phyloP scores from a whole-genome alignment of 345 rosid genomes.

The Salix caprea region DNA sequence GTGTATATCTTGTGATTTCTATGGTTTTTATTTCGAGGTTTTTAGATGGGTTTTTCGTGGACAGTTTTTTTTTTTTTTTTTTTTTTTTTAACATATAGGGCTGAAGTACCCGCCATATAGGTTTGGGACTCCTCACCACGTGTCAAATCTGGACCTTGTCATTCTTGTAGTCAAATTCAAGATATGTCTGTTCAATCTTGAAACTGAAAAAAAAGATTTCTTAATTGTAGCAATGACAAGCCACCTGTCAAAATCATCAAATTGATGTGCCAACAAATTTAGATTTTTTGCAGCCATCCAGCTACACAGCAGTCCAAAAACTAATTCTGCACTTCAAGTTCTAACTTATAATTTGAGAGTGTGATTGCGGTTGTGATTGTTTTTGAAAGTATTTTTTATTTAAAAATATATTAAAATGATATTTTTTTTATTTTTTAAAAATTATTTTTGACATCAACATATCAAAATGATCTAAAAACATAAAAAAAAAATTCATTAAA shows the following conservation, averaged over 20 bases:
- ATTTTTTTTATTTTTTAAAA: no score
- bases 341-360: no score
- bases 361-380: no score
- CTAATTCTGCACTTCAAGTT: no score
- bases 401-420: no score
- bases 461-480: no score
- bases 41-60: background rate
- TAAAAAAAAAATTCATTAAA: no score
- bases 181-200: background rate
- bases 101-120: background rate
- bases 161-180: constrained; percentile 7
- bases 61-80: no score
- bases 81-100: background rate
- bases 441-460: no score
- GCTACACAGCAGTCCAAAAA: no score
- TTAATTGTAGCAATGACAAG: background rate
- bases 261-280: background rate
- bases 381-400: no score
- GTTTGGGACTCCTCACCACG: background rate
- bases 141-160: background rate
- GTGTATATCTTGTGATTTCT: constrained; percentile 1
- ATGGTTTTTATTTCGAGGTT: background rate
- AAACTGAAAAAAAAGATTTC: background rate
- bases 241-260: background rate
- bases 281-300: background rate